Evolutionary conservation across 495 filamentous ascomycete genomes (phyloP).

Genomic region (Immersiella caudata): DNA sequence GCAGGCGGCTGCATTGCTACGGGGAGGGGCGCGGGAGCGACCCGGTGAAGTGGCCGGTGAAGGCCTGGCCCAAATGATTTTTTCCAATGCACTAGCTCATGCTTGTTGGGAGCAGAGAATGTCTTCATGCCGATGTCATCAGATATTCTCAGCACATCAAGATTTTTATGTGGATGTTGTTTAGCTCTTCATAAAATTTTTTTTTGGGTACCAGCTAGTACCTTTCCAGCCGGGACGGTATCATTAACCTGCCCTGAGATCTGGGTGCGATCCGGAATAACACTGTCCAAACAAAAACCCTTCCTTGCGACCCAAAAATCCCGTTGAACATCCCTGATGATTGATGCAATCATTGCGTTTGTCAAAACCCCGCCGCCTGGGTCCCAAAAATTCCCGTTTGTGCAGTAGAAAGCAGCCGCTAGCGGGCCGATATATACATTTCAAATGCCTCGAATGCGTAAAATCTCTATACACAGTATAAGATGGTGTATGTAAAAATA

Average conservation of each 20-base stretch:
- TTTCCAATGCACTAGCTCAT: neutral
- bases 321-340: neutral
- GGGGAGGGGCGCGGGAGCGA: neutral
- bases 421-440: slow-evolving; percentile 1
- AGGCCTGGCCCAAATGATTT: neutral
- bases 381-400: neutral
- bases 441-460: slow-evolving; percentile 17
- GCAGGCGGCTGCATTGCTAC: slow-evolving; percentile 9
- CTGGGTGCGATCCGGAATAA: too few species aligned
- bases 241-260: too few species aligned
- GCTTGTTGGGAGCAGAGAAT: too few species aligned
- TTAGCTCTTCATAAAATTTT: too few species aligned
- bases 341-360: neutral
- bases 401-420: neutral
- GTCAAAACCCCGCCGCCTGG: neutral
- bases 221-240: too few species aligned
- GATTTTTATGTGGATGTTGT: neutral
- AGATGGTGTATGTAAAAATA: neutral
- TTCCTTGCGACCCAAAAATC: neutral
- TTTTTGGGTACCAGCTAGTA: too few species aligned
- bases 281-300: neutral
- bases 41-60: neutral
- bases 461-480: slow-evolving; percentile 6
- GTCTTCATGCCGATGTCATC: too few species aligned
- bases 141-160: neutral